A percentile compares a stretch with the other conserved stretches of the same genome.
These are phyloP conservation scores for Penicillium sumatraense DNA, from an alignment of 2,329 filamentous ascomycete species.

Conservation along the genomic window DNA sequence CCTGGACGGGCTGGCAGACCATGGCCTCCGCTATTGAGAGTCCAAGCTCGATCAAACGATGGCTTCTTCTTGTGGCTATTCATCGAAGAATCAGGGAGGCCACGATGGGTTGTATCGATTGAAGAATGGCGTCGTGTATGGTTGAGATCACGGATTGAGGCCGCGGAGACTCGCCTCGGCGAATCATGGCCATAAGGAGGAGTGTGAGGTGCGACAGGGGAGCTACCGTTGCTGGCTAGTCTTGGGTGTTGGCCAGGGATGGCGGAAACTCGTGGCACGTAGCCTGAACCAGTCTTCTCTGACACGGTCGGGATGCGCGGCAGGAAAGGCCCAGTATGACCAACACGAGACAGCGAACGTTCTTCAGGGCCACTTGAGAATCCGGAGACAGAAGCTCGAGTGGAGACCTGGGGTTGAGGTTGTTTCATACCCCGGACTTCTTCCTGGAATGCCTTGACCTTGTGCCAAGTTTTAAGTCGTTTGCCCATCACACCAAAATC, in stretches of 20 bases:
- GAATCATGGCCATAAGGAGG: constrained; percentile 48
- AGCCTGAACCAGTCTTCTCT: constrained; percentile 35
- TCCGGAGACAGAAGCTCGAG: constrained; percentile 41
- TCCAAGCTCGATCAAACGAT: constrained; percentile 65
- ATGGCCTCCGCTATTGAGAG: constrained; percentile 50
- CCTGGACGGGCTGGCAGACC: constrained; percentile 38
- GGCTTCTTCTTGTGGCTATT: constrained; percentile 57
- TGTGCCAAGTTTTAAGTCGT: constrained; percentile 93
- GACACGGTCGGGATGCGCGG: constrained; percentile 50
- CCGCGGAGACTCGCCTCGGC: constrained; percentile 70
- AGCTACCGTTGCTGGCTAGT: constrained; percentile 42
- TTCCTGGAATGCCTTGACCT: constrained; percentile 88
- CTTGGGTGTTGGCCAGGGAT: constrained; percentile 36
- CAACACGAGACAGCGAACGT: constrained; percentile 47
- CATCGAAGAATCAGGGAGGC: constrained; percentile 32
- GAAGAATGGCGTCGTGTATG: constrained; percentile 88
- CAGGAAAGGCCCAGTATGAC: constrained; percentile 44
- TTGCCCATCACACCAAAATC: constrained; percentile 89
- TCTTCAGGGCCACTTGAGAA: constrained; percentile 52
- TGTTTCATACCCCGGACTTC: constrained; percentile 71
- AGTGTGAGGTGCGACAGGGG: constrained; percentile 50
- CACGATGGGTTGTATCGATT: constrained; percentile 67
- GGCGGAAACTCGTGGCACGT: constrained; percentile 30
- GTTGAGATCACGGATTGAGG: constrained; percentile 79
- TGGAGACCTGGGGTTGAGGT: constrained; percentile 32